phyloP scores from a whole-genome alignment of 2,329 filamentous ascomycete genomes.

The Talaromyces islandicus region DNA sequence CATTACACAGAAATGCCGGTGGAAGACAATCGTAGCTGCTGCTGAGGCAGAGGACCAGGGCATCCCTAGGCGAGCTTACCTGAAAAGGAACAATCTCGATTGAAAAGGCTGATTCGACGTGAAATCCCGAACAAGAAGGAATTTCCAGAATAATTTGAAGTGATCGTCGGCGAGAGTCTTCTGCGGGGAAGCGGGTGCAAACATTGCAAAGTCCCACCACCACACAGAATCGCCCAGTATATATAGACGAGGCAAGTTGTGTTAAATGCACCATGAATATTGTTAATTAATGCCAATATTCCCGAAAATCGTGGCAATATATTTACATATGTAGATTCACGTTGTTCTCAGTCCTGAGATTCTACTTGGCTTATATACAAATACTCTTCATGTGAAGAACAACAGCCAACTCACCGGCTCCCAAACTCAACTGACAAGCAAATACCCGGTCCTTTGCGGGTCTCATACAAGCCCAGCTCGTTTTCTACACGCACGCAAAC shows the following conservation, averaged over 20 bases:
- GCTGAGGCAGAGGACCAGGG: not conserved
- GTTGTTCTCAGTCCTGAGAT: not conserved
- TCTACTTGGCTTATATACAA: not conserved
- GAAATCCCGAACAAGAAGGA: not conserved
- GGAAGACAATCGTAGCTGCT: not conserved
- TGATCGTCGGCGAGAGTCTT: not conserved
- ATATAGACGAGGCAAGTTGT: not conserved
- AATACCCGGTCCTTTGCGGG: conserved; percentile 28
- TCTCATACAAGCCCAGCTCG: conserved; percentile 41
- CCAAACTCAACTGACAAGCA: conserved; percentile 27
- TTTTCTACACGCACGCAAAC: conserved; percentile 38
- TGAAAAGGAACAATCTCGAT: not conserved
- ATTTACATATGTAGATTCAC: not conserved
- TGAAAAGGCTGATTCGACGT: not conserved
- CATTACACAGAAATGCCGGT: not conserved
- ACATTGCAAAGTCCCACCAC: not conserved
- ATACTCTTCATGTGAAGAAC: not conserved
- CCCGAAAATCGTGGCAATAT: not conserved
- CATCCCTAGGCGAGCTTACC: not conserved
- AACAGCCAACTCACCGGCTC: conserved; percentile 2
- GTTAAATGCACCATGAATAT: not conserved
- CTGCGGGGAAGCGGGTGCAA: not conserved
- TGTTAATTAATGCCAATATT: not conserved
- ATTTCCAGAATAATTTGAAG: not conserved
- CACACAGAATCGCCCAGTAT: not conserved